Base-by-base conservation (phyloP, 495 filamentous ascomycete species). In the Lepraria neglecta region DNA sequence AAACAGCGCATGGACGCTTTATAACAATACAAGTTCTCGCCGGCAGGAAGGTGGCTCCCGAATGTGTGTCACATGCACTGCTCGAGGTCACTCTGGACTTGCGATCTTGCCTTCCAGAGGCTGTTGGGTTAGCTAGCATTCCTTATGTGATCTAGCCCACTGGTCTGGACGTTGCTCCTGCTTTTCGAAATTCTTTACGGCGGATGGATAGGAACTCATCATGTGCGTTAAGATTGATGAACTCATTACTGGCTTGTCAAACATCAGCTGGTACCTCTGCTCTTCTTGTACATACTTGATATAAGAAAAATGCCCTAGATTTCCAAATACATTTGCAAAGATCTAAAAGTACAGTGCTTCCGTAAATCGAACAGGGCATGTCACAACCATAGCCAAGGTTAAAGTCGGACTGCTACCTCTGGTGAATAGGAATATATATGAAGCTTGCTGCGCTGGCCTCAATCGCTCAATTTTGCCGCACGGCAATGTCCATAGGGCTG, bases 401-500 rank as follows among this genome's bases (percentile, higher is more conserved):
- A 12, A 11, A 38, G 35, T 12, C 35, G 35, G 35, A 38, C 9
- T 38, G 35, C 35, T 7, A 38, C 12, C 4, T 12, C 2, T 38
- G 12, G 35, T 38, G 4, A 10, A 6, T 12, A 38, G 35, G 12
- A 10, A 38, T 7, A 38, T 0, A 2, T 38, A 7, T 38, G 35
- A 38, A 38, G 2, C 35, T 38, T 38, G 35, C 35, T 38, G 2
- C 35, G 35, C 35, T 38, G 35, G 35, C 35, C 35, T 38, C 35
- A 7, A 38, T 38, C 7, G 35, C 35, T 10, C 35, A 5, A 38
- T 10, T 38, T 38, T 38, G 35, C 35, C 48, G 48, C 12, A 31
- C 48, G 14, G 48, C 48, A 17, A n/a, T 11, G 14, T 46, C 52
- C 59, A 33, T 61, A 61, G 59, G 59, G 59, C 59, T 61, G 59